These are phyloP conservation scores for Porogramme epimiltina DNA, from an alignment of 1,284 basidiomycete species.

Conservation along the genomic window DNA sequence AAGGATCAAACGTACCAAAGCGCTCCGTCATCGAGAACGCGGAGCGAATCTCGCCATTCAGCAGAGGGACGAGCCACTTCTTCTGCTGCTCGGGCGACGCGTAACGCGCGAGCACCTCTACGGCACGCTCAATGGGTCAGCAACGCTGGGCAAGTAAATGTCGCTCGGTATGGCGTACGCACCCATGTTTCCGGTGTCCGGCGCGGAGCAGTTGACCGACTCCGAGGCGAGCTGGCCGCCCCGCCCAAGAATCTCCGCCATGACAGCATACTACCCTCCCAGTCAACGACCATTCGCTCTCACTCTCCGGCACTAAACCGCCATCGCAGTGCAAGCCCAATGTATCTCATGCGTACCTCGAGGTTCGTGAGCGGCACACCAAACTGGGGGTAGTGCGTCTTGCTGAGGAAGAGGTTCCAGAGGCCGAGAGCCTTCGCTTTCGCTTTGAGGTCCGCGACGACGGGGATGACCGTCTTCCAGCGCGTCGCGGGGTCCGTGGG, in stretches of 20 bases:
- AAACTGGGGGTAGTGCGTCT: constrained; percentile 86
- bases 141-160: background rate
- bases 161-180: background rate
- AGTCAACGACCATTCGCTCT: too few relatives aligned
- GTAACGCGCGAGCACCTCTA: constrained; percentile 96
- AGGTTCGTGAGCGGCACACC: constrained; percentile 92
- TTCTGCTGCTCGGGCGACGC: constrained; percentile 89
- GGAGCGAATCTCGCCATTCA: constrained; percentile 93
- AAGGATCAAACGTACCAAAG: constrained; percentile 56
- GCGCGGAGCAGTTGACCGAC: constrained; percentile 90
- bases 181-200: constrained; percentile 97
- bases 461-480: constrained; percentile 84
- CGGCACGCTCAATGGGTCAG: constrained; percentile 2
- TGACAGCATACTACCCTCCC: constrained; percentile 81
- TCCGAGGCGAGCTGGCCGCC: constrained; percentile 83
- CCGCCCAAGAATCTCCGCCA: constrained; percentile 93
- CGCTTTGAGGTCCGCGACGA: constrained; percentile 85
- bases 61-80: constrained; percentile 86
- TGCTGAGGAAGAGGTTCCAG: constrained; percentile 98
- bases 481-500: constrained; percentile 75
- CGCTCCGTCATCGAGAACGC: constrained; percentile 96
- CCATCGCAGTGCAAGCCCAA: too few relatives aligned
- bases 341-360: constrained; percentile 72
- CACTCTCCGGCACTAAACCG: too few relatives aligned
- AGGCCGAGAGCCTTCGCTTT: constrained; percentile 89